phyloP scores from a whole-genome alignment of 306 rosid species.

The Gastrolobium bilobum region DNA sequence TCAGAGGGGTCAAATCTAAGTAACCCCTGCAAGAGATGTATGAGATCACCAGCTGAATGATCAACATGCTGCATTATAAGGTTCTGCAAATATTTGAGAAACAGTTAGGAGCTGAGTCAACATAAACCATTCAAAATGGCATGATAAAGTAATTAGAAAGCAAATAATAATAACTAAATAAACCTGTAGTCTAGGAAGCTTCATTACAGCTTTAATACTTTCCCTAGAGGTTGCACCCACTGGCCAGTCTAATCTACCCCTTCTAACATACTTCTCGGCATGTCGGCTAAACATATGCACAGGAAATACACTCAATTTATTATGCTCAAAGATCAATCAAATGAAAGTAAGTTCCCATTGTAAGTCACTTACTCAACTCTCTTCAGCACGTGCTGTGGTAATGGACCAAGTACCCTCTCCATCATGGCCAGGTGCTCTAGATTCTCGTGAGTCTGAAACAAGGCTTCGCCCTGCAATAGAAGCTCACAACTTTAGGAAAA shows the following conservation, averaged over 20 bases:
- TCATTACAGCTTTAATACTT: conserved; percentile 86
- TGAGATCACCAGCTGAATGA: conserved; percentile 94
- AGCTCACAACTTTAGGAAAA: neutral
- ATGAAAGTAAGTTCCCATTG: neutral
- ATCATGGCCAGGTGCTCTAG: conserved; percentile 98
- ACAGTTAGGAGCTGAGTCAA: neutral
- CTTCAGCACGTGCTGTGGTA: conserved; percentile 78
- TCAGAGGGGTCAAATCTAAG: conserved; percentile 80
- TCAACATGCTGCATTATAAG: conserved; percentile 95
- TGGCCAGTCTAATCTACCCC: conserved; percentile 93
- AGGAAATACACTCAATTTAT: neutral
- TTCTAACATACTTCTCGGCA: conserved; percentile 88
- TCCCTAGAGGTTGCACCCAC: conserved; percentile 90
- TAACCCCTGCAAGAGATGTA: conserved; percentile 88
- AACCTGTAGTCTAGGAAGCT: conserved; percentile 93
- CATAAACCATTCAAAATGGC: neutral
- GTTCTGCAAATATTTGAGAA: conserved; percentile 61
- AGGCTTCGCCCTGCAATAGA: conserved; percentile 82
- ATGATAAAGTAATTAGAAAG: neutral
- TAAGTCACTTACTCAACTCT: conserved; percentile 73
- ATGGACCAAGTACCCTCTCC: conserved; percentile 89
- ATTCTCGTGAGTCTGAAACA: conserved; percentile 97
- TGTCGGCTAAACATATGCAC: conserved; percentile 64
- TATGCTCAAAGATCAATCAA: neutral
- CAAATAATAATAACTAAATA: conserved; percentile 10